These are phyloP conservation scores for Smithsoniella earleae DNA, from an alignment of 163 green algal genomes.

Conservation along the genomic window DNA sequence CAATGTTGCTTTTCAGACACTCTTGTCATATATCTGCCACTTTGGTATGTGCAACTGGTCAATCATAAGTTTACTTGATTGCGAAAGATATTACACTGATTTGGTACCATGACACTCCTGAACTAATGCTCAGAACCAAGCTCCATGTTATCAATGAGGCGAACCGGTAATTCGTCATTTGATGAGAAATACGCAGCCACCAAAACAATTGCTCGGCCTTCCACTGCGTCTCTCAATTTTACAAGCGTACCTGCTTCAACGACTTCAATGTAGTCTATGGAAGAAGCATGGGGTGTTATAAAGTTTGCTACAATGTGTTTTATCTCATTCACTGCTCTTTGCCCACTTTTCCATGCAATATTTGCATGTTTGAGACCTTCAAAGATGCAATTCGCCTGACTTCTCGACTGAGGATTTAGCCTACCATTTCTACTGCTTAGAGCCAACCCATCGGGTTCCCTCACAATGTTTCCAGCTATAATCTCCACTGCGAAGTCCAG, in stretches of 20 bases:
- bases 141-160: conserved; percentile 25
- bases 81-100: too few species aligned
- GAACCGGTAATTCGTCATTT: background rate
- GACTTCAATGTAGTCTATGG: conserved; percentile 16
- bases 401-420: background rate
- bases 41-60: too few species aligned
- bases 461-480: conserved; percentile 61
- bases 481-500: conserved; percentile 72
- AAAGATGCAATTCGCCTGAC: background rate
- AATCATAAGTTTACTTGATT: too few species aligned
- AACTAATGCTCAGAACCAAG: background rate
- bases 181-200: conserved; percentile 13
- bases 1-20: too few species aligned
- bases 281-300: background rate
- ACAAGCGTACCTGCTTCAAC: background rate
- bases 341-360: background rate
- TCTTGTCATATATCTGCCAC: too few species aligned
- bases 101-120: too few species aligned
- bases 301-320: background rate
- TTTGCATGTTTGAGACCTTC: background rate
- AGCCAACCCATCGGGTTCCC: conserved; percentile 73
- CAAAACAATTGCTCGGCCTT: background rate
- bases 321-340: background rate
- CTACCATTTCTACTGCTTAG: conserved; percentile 60
- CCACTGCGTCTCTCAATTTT: background rate